phyloP scores from a whole-genome alignment of 192 early-diverging fungal genomes.

The Chytriomyces sp. region DNA sequence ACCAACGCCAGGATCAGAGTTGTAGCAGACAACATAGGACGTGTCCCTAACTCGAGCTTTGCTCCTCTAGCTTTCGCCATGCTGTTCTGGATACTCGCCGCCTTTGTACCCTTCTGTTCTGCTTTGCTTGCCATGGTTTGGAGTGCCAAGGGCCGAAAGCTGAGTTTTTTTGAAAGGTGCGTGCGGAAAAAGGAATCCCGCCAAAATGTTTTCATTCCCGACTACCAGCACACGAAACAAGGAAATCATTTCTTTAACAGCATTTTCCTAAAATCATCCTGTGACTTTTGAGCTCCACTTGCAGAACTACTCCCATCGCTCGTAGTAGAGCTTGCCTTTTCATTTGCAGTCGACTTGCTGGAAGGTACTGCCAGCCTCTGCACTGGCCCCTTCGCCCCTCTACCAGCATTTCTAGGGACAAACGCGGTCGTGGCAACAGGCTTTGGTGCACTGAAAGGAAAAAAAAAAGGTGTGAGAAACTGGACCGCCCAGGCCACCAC shows the following conservation, averaged over 20 bases:
- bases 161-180: too few species aligned
- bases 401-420: constrained; percentile 17
- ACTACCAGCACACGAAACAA: constrained; percentile 24
- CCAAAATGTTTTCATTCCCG: too few species aligned
- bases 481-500: neutral
- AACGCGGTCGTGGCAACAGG: neutral
- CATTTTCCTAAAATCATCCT: constrained; percentile 54
- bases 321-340: neutral
- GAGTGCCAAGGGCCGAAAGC: too few species aligned
- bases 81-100: too few species aligned
- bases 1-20: too few species aligned
- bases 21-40: too few species aligned
- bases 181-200: too few species aligned
- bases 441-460: neutral
- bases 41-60: too few species aligned
- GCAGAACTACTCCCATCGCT: neutral
- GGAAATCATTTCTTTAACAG: constrained; percentile 22
- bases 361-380: neutral
- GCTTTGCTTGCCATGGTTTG: too few species aligned
- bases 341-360: neutral
- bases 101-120: too few species aligned
- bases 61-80: too few species aligned
- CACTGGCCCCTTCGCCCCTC: neutral
- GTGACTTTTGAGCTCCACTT: constrained; percentile 23
- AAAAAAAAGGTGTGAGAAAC: neutral